Percentiles rank a stretch among this genome's conserved stretches.
Evolutionary conservation across 2,329 filamentous ascomycete species (phyloP).

Genomic region (Sporothrix schenckii): DNA sequence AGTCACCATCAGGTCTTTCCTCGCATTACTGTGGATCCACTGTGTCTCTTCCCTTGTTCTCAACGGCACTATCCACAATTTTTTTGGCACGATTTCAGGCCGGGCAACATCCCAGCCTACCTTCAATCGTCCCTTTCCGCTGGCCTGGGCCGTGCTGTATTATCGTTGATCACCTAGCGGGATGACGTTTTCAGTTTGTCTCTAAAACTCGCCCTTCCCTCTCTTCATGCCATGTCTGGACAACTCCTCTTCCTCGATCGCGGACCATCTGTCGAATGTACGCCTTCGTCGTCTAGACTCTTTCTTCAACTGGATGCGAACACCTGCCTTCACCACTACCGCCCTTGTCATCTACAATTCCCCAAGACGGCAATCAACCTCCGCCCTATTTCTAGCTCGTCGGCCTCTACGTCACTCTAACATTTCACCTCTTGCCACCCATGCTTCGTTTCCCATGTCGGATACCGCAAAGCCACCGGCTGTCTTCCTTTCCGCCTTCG

Average conservation of each 20-base stretch:
- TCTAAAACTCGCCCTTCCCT: background rate
- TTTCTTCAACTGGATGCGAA: background rate
- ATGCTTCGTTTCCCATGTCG: conserved; percentile 16
- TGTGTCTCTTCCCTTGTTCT: background rate
- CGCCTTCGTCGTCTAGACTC: background rate
- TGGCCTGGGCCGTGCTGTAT: conserved; percentile 4
- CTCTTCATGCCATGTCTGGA: background rate
- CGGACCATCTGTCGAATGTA: background rate
- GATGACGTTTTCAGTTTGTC: background rate
- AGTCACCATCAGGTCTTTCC: background rate
- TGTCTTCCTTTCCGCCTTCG: background rate
- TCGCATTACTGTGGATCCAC: no score
- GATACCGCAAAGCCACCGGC: background rate
- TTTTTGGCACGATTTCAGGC: conserved; percentile 15
- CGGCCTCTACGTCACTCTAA: background rate
- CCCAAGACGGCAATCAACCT: background rate
- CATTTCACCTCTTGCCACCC: background rate
- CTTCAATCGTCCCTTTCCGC: background rate
- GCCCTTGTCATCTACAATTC: background rate
- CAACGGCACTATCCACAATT: conserved; percentile 9
- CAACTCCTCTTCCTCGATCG: background rate
- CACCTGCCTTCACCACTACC: background rate
- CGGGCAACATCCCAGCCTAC: background rate
- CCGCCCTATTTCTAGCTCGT: background rate
- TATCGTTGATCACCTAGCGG: conserved; percentile 20